phyloP scores from a whole-genome alignment of 2,329 filamentous ascomycete species.

The Fusarium sororula region DNA sequence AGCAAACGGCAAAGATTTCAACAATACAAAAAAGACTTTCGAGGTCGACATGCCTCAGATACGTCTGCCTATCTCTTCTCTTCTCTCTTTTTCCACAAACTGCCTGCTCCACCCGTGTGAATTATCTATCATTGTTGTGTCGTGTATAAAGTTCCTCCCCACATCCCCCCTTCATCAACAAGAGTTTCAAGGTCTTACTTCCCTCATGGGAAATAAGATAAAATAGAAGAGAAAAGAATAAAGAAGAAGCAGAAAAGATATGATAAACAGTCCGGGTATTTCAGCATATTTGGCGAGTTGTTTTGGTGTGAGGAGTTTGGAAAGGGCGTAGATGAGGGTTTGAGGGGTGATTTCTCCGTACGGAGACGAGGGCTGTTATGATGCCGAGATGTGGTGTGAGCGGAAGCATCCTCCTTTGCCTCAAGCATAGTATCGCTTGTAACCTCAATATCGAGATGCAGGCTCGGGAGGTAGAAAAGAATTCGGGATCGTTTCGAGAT shows the following conservation, averaged over 20 bases:
- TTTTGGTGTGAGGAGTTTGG: not conserved
- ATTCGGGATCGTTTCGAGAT: conserved; percentile 14
- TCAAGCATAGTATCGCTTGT: not conserved
- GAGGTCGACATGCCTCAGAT: conserved; percentile 17
- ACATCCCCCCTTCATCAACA: not conserved
- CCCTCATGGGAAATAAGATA: not conserved
- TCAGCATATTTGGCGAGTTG: conserved; percentile 27
- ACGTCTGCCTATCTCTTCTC: conserved; percentile 24
- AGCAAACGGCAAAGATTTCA: conserved; percentile 3
- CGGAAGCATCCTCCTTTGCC: not conserved
- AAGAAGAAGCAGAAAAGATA: conserved; percentile 2
- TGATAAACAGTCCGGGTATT: conserved; percentile 31
- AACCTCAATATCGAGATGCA: not conserved
- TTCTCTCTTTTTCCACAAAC: not conserved
- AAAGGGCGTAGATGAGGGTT: conserved; percentile 6
- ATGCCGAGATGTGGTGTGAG: conserved; percentile 7
- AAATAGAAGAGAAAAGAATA: not conserved
- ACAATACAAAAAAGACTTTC: conserved; percentile 19
- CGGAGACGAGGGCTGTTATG: not conserved
- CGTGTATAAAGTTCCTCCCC: conserved; percentile 4
- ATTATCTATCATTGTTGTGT: not conserved
- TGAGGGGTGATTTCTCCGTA: not conserved
- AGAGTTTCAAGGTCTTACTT: not conserved
- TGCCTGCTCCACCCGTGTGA: not conserved
- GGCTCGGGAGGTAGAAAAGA: not conserved